Base-by-base conservation (phyloP, 371 early-diverging fungal species). In the Mucor ambiguus region DNA sequence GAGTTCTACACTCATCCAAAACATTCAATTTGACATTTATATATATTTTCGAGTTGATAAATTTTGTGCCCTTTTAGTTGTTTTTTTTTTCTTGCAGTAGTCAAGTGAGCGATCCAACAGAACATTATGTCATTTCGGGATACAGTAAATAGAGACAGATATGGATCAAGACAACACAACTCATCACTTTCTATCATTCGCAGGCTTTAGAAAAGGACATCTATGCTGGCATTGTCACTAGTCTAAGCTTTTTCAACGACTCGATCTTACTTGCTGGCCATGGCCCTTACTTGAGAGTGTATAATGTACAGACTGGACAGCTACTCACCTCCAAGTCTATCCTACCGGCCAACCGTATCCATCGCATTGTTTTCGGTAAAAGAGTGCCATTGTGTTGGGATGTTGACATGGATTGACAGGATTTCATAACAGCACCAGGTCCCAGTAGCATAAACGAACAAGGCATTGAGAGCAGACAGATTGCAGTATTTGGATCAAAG, bases 221-320 rank as follows among this genome's bases (percentile, higher is more conserved):
- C 16, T 83, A 76, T 75, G 80, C 79, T 32, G 84, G 84, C 32
- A 67, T 81, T 24, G 86, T 90, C 29, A 87, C 88, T 2, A 80
- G 85, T n/a, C 70, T 89, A 41, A 64, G 56, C 18, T 90, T 87
- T 61, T 80, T 84, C 30, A 79, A 76, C 48, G 72, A 80, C 38
- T 68, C 75, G 7, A 72, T 88, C 37, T 65, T 89, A n/a, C 68
- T 89, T 54, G 86, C 79, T 16, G 88, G 88, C 11, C 86, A 85
- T 61, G 89, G 89, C 1, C 89, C 89, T 3, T 85, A 69, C 32
- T 67, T 89, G 24, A 87, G 87, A 69, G 72, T 85, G 2, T 87
- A 75, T 49, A 78, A 85, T 63, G 78, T 87, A 28, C 71, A 74
- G 2, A 78, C 82, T 0, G 80, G 82, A 9, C 48, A 76, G 12